Conservation (phyloP, 2,329 filamentous ascomycete genomes). For the Plectosphaerella sp. region DNA sequence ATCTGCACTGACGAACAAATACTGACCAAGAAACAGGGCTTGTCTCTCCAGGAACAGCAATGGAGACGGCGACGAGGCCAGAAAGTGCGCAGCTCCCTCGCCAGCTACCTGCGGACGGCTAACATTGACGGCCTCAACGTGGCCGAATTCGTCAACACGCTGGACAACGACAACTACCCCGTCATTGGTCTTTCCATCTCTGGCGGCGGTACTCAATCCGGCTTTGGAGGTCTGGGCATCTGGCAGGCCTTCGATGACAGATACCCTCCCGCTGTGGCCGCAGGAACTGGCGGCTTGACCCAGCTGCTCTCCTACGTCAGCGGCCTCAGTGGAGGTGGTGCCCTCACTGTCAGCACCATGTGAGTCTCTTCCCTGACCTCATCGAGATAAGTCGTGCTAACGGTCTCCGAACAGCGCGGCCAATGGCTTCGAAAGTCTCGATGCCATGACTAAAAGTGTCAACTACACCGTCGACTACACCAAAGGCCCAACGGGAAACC, state of each 20-base stretch:
- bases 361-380: no score
- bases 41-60: slow-evolving; percentile 66
- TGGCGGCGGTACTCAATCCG: slow-evolving; percentile 73
- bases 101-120: slow-evolving; percentile 64
- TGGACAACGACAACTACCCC: slow-evolving; percentile 55
- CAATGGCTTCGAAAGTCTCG: slow-evolving; percentile 30
- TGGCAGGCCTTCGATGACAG: slow-evolving; percentile 75
- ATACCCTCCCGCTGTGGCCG: slow-evolving; percentile 51
- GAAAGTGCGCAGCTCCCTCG: slow-evolving; percentile 74
- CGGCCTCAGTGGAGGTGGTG: slow-evolving; percentile 77
- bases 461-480: slow-evolving; percentile 24
- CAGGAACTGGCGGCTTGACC: slow-evolving; percentile 74
- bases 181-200: slow-evolving; percentile 68
- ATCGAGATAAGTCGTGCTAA: no score
- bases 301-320: slow-evolving; percentile 78
- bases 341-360: slow-evolving; percentile 76
- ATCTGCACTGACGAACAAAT: neutral
- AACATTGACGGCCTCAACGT: slow-evolving; percentile 75
- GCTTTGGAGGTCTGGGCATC: slow-evolving; percentile 77
- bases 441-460: slow-evolving; percentile 24
- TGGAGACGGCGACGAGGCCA: slow-evolving; percentile 72
- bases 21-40: slow-evolving; percentile 47
- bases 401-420: slow-evolving; percentile 33
- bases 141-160: slow-evolving; percentile 60
- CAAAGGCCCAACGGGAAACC: neutral